These are phyloP conservation scores for Schizosaccharomyces japonicus DNA, from an alignment of 805 yeast genomes.

Conservation along the genomic window DNA sequence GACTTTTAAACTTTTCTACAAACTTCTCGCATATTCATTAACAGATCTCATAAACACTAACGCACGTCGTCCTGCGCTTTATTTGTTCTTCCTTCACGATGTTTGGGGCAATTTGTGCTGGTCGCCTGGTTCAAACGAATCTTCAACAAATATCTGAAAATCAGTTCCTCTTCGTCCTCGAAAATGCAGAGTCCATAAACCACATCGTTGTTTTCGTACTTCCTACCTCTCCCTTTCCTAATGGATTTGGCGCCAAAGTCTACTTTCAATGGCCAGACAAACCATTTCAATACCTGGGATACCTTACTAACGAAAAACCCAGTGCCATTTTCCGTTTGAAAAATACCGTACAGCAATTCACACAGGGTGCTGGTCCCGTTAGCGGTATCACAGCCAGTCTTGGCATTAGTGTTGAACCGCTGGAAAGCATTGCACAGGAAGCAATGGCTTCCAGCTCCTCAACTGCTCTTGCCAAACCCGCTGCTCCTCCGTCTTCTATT, in stretches of 20 bases:
- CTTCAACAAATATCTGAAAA: slow-evolving; percentile 38
- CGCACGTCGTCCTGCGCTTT: too few relatives aligned
- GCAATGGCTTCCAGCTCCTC: background rate
- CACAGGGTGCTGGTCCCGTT: background rate
- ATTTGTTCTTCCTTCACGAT: too few relatives aligned
- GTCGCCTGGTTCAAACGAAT: slow-evolving; percentile 24
- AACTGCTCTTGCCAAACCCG: background rate
- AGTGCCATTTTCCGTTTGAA: slow-evolving; percentile 3
- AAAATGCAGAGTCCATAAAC: slow-evolving; percentile 40
- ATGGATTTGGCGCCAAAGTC: slow-evolving; percentile 43
- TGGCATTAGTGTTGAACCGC: background rate
- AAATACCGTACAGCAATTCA: background rate
- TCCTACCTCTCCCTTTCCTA: slow-evolving; percentile 23
- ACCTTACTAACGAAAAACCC: slow-evolving; percentile 1
- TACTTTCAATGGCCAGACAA: slow-evolving; percentile 59
- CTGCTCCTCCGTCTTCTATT: background rate
- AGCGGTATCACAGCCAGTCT: background rate
- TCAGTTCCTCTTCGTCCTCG: slow-evolving; percentile 40
- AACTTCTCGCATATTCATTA: too few relatives aligned
- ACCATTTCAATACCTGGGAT: slow-evolving; percentile 19
- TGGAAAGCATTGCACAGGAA: background rate
- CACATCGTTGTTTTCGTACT: slow-evolving; percentile 66
- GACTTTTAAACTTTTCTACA: too few relatives aligned
- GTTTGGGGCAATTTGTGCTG: slow-evolving; percentile 62
- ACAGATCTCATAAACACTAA: too few relatives aligned